Evolutionary conservation across 2,329 filamentous ascomycete genomes (phyloP).

Genomic region (Stagonosporopsis tanaceti): DNA sequence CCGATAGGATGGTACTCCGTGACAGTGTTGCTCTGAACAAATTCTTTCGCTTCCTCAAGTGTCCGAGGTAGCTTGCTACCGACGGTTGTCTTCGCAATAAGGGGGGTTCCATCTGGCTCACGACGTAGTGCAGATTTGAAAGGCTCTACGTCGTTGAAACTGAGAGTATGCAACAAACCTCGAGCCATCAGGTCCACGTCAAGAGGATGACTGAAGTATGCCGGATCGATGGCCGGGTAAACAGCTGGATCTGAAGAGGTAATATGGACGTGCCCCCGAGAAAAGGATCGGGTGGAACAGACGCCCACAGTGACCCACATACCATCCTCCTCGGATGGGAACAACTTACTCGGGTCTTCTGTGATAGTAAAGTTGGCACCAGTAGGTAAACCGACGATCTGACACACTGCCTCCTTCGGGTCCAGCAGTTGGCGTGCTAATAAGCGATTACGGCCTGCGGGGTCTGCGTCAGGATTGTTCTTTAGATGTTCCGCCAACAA

Average conservation of each 20-base stretch:
- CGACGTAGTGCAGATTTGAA: conserved; percentile 39
- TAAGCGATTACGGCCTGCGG: conserved; percentile 32
- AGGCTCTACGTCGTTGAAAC: conserved; percentile 38
- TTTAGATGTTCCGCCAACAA: conserved; percentile 27
- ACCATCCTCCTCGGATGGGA: conserved; percentile 25
- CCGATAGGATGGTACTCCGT: conserved; percentile 45
- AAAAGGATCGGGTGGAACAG: conserved; percentile 46
- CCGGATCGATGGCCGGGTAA: conserved; percentile 53
- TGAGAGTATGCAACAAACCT: conserved; percentile 42
- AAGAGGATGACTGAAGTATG: conserved; percentile 55
- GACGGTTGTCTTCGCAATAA: background rate
- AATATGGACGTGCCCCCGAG: conserved; percentile 55
- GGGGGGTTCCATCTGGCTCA: conserved; percentile 30
- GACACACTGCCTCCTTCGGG: conserved; percentile 34
- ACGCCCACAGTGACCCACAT: conserved; percentile 31
- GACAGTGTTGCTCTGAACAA: conserved; percentile 25
- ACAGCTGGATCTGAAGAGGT: conserved; percentile 45
- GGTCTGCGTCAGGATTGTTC: conserved; percentile 31
- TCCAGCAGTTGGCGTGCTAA: conserved; percentile 36
- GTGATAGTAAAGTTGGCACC: conserved; percentile 25
- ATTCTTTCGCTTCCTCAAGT: conserved; percentile 36
- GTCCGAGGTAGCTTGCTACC: conserved; percentile 19
- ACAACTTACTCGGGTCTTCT: conserved; percentile 20
- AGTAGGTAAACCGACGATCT: conserved; percentile 29
- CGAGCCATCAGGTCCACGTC: conserved; percentile 54